These are phyloP conservation scores for Selaginella tamariscina DNA, from an alignment of 75 land plant species.

Conservation along the genomic window DNA sequence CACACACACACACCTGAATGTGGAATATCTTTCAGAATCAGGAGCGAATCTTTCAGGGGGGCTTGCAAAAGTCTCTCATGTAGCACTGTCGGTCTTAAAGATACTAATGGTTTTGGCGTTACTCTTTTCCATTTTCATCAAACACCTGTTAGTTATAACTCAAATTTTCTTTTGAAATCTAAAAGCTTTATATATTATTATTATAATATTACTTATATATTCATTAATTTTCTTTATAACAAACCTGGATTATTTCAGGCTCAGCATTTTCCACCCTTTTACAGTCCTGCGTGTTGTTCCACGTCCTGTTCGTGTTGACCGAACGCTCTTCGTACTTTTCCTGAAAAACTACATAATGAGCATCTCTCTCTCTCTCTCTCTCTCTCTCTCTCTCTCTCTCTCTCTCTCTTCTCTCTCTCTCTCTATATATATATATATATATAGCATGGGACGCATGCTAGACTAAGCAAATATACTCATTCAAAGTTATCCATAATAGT, in stretches of 20 bases:
- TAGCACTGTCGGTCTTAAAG: conserved; percentile 27
- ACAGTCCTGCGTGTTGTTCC: neutral
- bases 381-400: no score
- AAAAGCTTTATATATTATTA: no score
- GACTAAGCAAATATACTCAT: no score
- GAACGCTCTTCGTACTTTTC: neutral
- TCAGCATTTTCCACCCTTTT: neutral
- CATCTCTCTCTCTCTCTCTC: neutral
- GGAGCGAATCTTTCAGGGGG: conserved; percentile 14
- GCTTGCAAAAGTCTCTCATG: conserved; percentile 20
- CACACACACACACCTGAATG: conserved; percentile 11
- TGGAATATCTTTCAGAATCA: conserved; percentile 15
- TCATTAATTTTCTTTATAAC: no score
- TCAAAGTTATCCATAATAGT: no score
- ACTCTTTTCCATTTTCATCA: conserved; percentile 37
- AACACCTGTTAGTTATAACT: no score
- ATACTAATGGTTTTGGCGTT: conserved; percentile 29
- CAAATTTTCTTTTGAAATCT: no score
- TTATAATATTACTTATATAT: no score
- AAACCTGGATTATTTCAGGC: neutral
- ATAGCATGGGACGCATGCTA: no score
- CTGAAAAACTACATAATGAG: neutral
- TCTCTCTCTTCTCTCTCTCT: no score
- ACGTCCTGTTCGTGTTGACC: neutral
- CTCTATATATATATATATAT: no score